phyloP scores from a whole-genome alignment of 768 basidiomycete species.

The Amanita phalloides region DNA sequence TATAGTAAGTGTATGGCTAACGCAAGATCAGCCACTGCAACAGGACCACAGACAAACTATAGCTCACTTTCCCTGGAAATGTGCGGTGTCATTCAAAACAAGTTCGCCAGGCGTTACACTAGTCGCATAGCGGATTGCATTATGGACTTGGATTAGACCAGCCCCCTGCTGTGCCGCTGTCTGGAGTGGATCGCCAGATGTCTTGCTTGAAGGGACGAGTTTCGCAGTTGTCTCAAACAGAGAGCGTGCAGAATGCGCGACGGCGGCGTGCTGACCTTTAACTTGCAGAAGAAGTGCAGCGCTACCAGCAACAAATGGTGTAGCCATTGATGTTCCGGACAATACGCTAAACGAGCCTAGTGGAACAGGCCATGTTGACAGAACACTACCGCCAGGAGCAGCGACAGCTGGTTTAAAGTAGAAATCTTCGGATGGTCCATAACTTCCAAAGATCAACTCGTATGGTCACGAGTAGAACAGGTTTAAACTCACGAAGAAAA shows the following conservation, averaged over 20 bases:
- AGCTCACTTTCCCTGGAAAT: constrained; percentile 28
- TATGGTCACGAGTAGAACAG: background rate
- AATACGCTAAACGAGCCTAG: constrained; percentile 27
- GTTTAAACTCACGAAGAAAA: constrained; percentile 28
- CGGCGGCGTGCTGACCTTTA: constrained; percentile 19
- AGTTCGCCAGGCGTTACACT: constrained; percentile 38
- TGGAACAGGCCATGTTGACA: constrained; percentile 33
- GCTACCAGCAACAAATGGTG: constrained; percentile 35
- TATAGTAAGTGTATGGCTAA: constrained; percentile 32
- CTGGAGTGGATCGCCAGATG: constrained; percentile 30
- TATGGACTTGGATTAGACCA: constrained; percentile 46
- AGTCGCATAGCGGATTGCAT: constrained; percentile 39
- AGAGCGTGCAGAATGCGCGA: constrained; percentile 19
- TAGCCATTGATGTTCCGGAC: constrained; percentile 36
- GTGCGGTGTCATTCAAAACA: constrained; percentile 45
- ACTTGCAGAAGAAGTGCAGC: constrained; percentile 29
- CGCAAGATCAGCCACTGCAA: background rate
- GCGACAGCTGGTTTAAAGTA: constrained; percentile 44
- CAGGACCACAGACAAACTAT: background rate
- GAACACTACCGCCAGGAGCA: constrained; percentile 42
- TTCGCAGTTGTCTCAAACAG: constrained; percentile 41
- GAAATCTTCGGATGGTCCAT: constrained; percentile 52
- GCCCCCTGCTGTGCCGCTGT: constrained; percentile 43
- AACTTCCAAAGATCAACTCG: constrained; percentile 16
- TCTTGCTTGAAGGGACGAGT: constrained; percentile 24